Evolutionary conservation across 768 basidiomycete genomes (phyloP).

Genomic region (Boletus rufocinnamomeus): DNA sequence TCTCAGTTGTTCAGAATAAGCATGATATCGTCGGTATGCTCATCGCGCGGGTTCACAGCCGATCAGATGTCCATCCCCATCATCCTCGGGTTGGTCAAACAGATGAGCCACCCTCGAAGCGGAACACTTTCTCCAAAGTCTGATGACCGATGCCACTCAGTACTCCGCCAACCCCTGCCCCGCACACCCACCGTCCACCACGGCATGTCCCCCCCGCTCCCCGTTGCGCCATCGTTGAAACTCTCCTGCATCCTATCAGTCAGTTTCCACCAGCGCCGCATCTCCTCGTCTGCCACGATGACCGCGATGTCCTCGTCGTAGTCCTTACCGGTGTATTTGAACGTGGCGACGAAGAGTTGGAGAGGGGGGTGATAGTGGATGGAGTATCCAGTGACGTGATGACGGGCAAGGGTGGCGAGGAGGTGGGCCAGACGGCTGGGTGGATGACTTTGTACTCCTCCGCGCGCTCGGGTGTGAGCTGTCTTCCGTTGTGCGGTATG

Average conservation of each 20-base stretch:
- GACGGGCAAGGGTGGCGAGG: slow-evolving; percentile 57
- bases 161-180: not conserved
- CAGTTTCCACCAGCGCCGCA: slow-evolving; percentile 75
- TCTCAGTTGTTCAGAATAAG: no score
- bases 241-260: slow-evolving; percentile 81
- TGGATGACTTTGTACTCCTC: slow-evolving; percentile 60
- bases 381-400: slow-evolving; percentile 74
- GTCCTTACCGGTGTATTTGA: slow-evolving; percentile 71
- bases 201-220: slow-evolving; percentile 65
- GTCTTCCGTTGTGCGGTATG: not conserved
- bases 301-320: slow-evolving; percentile 66
- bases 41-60: not conserved
- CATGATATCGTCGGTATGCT: not conserved
- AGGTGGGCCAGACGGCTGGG: slow-evolving; percentile 65
- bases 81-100: slow-evolving; percentile 5
- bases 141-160: slow-evolving; percentile 19
- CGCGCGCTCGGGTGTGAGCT: slow-evolving; percentile 56
- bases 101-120: slow-evolving; percentile 52
- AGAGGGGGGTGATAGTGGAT: slow-evolving; percentile 70
- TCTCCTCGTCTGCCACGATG: slow-evolving; percentile 65
- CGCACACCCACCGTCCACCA: slow-evolving; percentile 61
- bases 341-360: slow-evolving; percentile 67
- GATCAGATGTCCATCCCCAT: not conserved
- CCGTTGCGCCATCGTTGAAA: slow-evolving; percentile 68
- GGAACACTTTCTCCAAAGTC: slow-evolving; percentile 76